phyloP scores from a whole-genome alignment of 805 yeast genomes.

The Cyberlindnera xishuangbannaensis region DNA sequence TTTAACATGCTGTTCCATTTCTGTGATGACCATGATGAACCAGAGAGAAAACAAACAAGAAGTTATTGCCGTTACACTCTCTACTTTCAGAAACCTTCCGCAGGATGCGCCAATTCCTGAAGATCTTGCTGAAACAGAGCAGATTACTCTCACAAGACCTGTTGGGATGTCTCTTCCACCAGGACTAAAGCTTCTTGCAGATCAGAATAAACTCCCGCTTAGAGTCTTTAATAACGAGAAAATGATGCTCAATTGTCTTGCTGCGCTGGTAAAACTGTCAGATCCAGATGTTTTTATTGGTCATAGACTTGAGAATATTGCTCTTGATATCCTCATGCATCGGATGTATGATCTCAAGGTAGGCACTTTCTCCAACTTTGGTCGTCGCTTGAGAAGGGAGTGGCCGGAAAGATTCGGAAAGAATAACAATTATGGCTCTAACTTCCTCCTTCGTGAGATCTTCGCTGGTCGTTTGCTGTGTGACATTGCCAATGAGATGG shows the following conservation, averaged over 20 bases:
- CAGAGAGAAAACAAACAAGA: conserved; percentile 75
- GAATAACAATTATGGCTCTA: conserved; percentile 43
- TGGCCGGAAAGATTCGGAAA: conserved; percentile 76
- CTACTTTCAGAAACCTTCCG: conserved; percentile 62
- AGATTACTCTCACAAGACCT: conserved; percentile 77
- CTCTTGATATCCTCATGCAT: conserved; percentile 74
- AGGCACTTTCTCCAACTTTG: conserved; percentile 75
- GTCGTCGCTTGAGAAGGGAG: conserved; percentile 68
- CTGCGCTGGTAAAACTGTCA: conserved; percentile 58
- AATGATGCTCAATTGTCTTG: conserved; percentile 64
- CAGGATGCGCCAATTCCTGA: conserved; percentile 73
- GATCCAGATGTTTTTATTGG: conserved; percentile 94
- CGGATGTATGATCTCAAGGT: conserved; percentile 72
- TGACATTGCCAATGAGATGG: conserved; percentile 93
- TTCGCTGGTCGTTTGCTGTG: conserved; percentile 83
- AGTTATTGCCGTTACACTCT: conserved; percentile 73
- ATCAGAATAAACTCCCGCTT: conserved; percentile 44
- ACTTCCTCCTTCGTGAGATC: conserved; percentile 57
- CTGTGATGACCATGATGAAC: conserved; percentile 79
- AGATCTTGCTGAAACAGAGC: conserved; percentile 50
- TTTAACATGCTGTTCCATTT: conserved; percentile 64
- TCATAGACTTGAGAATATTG: conserved; percentile 73
- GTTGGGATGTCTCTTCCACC: conserved; percentile 68
- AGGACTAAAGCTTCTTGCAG: conserved; percentile 60
- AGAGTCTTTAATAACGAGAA: conserved; percentile 68